Percentiles rank a stretch among this genome's conserved stretches.
phyloP scores from a whole-genome alignment of 1,284 basidiomycete genomes.

The Ustilago loliicola region DNA sequence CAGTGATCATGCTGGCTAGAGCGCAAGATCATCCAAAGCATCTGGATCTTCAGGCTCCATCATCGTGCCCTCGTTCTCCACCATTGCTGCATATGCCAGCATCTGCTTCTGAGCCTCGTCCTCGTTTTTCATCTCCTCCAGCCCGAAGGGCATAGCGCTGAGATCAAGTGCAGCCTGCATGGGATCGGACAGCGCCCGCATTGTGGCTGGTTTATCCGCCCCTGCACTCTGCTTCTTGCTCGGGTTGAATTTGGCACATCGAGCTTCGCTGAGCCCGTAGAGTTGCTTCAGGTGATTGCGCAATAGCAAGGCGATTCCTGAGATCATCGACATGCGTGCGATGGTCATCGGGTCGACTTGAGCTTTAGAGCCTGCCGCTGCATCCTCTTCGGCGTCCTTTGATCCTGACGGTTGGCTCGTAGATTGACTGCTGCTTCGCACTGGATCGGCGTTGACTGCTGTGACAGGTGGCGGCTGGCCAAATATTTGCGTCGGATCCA shows the following conservation, averaged over 20 bases:
- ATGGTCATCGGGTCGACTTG: conserved; percentile 30
- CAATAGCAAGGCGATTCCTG: conserved; percentile 54
- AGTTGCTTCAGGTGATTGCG: conserved; percentile 63
- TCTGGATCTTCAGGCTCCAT: conserved; percentile 57
- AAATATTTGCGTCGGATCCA: conserved; percentile 33
- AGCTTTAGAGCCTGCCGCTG: conserved; percentile 4
- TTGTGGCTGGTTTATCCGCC: conserved; percentile 51
- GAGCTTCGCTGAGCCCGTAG: conserved; percentile 59
- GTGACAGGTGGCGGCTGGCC: conserved; percentile 2
- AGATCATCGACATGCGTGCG: conserved; percentile 55
- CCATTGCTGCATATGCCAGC: conserved; percentile 48
- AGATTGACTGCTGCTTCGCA: conserved; percentile 5
- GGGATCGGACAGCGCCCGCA: conserved; percentile 48
- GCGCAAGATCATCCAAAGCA: conserved; percentile 40
- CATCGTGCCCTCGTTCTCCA: conserved; percentile 56
- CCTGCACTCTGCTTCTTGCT: conserved; percentile 56
- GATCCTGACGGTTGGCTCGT: conserved; percentile 8
- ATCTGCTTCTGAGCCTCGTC: conserved; percentile 54
- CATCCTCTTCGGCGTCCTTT: conserved; percentile 20
- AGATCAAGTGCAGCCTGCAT: conserved; percentile 51
- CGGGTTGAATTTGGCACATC: conserved; percentile 61
- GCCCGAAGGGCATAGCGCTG: conserved; percentile 32
- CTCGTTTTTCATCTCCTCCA: conserved; percentile 32
- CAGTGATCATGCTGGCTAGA: background rate
- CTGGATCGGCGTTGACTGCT: background rate